Conservation (phyloP, 345 rosid species). For the Diplotaxis tenuifolia region DNA sequence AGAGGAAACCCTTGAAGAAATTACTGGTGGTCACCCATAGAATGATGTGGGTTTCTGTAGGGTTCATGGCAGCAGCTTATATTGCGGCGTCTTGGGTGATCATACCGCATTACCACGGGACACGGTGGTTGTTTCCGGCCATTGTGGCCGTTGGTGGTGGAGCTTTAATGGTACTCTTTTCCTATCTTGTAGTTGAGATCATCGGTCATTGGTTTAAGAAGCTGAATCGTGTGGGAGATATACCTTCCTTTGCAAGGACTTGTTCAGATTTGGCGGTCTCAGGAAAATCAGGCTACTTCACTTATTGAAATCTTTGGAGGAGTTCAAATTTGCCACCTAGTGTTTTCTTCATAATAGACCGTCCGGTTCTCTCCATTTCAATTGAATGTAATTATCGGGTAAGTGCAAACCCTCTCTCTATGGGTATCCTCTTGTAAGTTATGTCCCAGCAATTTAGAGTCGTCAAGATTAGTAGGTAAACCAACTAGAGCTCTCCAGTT, state of each 20-base stretch:
- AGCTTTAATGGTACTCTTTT: not conserved
- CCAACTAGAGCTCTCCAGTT: not conserved
- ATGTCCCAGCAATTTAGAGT: not conserved
- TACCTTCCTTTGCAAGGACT: not conserved
- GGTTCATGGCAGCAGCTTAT: conserved; percentile 59
- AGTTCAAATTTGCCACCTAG: too few relatives aligned
- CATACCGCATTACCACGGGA: conserved; percentile 41
- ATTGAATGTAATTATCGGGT: too few relatives aligned
- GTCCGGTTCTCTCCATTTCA: too few relatives aligned
- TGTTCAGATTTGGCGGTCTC: not conserved
- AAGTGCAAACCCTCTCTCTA: too few relatives aligned
- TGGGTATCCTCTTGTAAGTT: too few relatives aligned
- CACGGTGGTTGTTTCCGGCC: conserved; percentile 35
- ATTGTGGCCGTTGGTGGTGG: not conserved
- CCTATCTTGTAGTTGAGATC: not conserved
- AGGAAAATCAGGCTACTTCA: not conserved
- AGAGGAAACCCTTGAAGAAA: conserved; percentile 49
- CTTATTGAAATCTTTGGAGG: too few relatives aligned
- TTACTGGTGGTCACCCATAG: conserved; percentile 51
- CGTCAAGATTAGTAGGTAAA: not conserved
- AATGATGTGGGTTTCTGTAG: conserved; percentile 57
- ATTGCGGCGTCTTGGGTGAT: conserved; percentile 56
- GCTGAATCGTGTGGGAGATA: not conserved
- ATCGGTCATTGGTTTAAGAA: not conserved
- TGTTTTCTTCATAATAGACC: too few relatives aligned